Base-by-base conservation (phyloP, 1,284 basidiomycete genomes). In the Meira nashicola region DNA sequence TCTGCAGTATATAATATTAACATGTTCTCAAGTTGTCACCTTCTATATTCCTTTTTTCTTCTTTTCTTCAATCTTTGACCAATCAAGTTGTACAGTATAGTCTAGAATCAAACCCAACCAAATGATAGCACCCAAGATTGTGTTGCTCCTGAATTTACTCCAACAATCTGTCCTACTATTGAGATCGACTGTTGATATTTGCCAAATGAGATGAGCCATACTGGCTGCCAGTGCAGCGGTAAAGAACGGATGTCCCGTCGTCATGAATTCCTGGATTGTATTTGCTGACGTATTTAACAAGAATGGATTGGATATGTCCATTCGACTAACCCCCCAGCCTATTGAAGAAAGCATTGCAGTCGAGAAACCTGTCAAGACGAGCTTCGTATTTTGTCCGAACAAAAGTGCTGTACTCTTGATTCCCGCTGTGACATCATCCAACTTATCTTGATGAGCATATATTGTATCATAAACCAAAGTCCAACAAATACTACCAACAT, bases 381-480 rank as follows among this genome's bases (percentile, higher is more conserved):
- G 84, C 10, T 89, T 86, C 0, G 92, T 89, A 37, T 84, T 82
- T 38, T 86, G 64, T 2, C 65, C 73, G 78, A 98, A 97, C 44
- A 95, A 83, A 50, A 98, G 83, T 0, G 95, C 95, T 1, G 93
- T 98, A 9, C 91, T 94, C 66, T 89, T 90, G 76, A 99, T 94
- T 21, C 90, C 92, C 17, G 86, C 90, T 52, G 84, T 82, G 41
- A 90, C 82, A 74, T 99, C 95, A 81, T 98, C 95, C 7, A 72
- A 79, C 81, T 97, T 98, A 80, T 99, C 95, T 82, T 96, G 94
- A 79, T 98, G 95, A 1, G 95, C 95, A 74, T 99, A 99, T 68
- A 98, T 94, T 52, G 88, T 95, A 74, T 99, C 95, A 75, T 98
- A 99, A 1, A 93, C 89, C 56, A 99, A 84, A 53, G 93, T 95